Conservation (phyloP, 306 rosid species). For the Malus sieversii region DNA sequence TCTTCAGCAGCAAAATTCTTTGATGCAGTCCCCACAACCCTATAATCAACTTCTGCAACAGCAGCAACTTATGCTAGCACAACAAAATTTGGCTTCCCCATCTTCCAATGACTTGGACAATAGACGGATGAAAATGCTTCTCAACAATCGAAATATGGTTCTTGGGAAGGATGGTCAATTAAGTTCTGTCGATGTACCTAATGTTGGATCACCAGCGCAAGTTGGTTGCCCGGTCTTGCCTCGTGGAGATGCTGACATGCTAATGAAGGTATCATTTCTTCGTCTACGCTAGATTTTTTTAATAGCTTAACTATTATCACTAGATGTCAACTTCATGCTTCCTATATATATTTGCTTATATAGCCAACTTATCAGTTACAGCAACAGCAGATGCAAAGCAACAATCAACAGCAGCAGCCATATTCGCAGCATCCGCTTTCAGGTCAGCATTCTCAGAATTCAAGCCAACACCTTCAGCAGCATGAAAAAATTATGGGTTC, state of each 20-base stretch:
- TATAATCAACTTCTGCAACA: conserved; percentile 38
- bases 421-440: conserved; percentile 37
- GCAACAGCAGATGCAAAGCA: conserved; percentile 38
- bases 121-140: conserved; percentile 29
- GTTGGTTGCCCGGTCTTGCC: conserved; percentile 42
- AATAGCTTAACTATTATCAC: not conserved
- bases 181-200: conserved; percentile 32
- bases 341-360: not conserved
- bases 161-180: conserved; percentile 41
- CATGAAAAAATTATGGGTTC: conserved; percentile 38
- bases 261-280: conserved; percentile 38
- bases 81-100: conserved; percentile 39
- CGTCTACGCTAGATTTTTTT: conserved; percentile 12
- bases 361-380: conserved; percentile 18
- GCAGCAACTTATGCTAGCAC: conserved; percentile 51
- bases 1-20: conserved; percentile 35
- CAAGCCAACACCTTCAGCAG: conserved; percentile 37
- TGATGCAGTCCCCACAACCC: conserved; percentile 48
- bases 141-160: conserved; percentile 33
- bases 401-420: conserved; percentile 40
- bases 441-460: conserved; percentile 38
- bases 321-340: conserved; percentile 4
- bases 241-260: conserved; percentile 34
- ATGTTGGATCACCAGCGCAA: conserved; percentile 36
- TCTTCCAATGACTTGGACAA: conserved; percentile 37